phyloP scores from a whole-genome alignment of 305 asterid species.

The Lippia alba region DNA sequence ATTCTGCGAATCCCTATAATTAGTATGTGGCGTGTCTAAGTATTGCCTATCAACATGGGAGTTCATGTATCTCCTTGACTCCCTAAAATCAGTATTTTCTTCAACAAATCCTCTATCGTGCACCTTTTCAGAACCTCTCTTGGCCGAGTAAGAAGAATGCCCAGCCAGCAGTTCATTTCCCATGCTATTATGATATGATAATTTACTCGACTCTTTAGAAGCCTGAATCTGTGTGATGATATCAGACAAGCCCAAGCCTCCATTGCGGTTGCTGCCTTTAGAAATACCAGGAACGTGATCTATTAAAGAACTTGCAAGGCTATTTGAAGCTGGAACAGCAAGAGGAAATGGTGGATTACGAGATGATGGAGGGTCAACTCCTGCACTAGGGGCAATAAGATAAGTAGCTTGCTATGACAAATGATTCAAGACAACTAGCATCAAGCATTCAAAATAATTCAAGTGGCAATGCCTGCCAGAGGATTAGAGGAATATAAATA shows the following conservation, averaged over 20 bases:
- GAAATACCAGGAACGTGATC: conserved; percentile 64
- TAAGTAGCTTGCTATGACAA: conserved; percentile 55
- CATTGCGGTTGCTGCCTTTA: conserved; percentile 77
- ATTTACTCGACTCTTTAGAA: conserved; percentile 80
- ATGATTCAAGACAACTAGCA: conserved; percentile 30
- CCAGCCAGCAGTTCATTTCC: conserved; percentile 67
- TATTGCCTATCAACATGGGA: conserved; percentile 72
- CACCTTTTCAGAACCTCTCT: conserved; percentile 78
- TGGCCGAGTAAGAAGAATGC: conserved; percentile 71
- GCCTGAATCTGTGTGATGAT: conserved; percentile 95
- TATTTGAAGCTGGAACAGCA: conserved; percentile 96
- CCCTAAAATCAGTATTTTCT: conserved; percentile 78
- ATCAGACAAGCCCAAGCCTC: conserved; percentile 89
- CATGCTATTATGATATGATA: conserved; percentile 58
- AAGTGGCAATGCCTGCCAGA: conserved; percentile 10
- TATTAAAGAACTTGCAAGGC: conserved; percentile 59
- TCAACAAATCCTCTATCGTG: conserved; percentile 70
- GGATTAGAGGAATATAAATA: conserved; percentile 18
- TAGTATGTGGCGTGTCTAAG: conserved; percentile 63
- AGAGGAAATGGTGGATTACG: conserved; percentile 99
- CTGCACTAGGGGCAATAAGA: conserved; percentile 90
- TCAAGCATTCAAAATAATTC: conserved; percentile 26
- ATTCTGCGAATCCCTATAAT: conserved; percentile 68
- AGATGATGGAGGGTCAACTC: conserved; percentile 99
- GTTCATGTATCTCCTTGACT: conserved; percentile 68